Evolutionary conservation across 345 rosid species (phyloP).

Genomic region (Boechera stricta): DNA sequence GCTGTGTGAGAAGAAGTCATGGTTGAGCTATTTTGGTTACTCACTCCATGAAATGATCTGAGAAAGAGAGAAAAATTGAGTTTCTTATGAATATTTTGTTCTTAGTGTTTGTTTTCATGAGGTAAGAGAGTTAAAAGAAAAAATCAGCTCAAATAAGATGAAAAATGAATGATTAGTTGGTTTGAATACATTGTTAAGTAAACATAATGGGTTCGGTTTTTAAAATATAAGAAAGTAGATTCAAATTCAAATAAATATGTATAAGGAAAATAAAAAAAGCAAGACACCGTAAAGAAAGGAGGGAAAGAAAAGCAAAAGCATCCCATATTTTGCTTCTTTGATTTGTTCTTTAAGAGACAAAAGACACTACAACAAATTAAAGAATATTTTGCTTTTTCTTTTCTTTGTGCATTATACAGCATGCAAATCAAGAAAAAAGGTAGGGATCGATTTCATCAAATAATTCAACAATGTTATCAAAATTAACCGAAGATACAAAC

Average conservation of each 20-base stretch:
- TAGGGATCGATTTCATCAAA: conserved; percentile 27
- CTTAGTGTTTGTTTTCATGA: conserved; percentile 29
- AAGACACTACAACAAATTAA: conserved; percentile 33
- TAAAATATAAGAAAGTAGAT: conserved; percentile 17
- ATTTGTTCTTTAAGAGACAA: conserved; percentile 48
- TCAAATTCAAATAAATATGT: conserved; percentile 37
- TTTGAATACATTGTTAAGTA: conserved; percentile 46
- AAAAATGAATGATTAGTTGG: conserved; percentile 44
- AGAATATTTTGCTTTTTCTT: conserved; percentile 43
- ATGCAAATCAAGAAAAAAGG: conserved; percentile 40
- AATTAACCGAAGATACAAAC: not conserved
- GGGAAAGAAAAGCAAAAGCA: conserved; percentile 45
- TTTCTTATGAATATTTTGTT: conserved; percentile 4
- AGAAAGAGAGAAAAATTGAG: conserved; percentile 1
- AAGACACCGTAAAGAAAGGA: conserved; percentile 44
- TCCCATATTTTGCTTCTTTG: conserved; percentile 32
- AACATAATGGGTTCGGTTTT: conserved; percentile 35
- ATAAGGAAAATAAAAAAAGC: conserved; percentile 36
- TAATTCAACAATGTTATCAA: not conserved
- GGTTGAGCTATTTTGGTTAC: conserved; percentile 24
- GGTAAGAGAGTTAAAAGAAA: conserved; percentile 35
- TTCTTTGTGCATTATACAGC: conserved; percentile 39
- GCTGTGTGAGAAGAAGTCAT: conserved; percentile 35
- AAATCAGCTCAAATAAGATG: conserved; percentile 20
- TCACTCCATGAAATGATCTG: conserved; percentile 36